These are phyloP conservation scores for Termitomyces bulborhizus DNA, from an alignment of 768 basidiomycete genomes.

Conservation along the genomic window DNA sequence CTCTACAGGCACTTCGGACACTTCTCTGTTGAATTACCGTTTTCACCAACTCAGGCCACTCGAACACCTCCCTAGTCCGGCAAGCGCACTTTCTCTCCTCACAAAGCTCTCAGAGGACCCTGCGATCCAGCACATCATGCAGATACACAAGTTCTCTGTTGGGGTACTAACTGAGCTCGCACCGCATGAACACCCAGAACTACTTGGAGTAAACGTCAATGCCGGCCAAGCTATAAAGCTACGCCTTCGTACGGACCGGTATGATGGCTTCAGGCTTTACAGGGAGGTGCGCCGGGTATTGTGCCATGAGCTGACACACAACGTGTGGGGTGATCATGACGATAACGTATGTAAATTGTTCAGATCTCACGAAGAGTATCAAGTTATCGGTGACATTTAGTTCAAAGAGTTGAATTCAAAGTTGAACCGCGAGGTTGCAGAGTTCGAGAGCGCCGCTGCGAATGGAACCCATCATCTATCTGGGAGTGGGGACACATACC, in stretches of 20 bases:
- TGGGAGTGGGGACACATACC: constrained; percentile 37
- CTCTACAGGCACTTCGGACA: constrained; percentile 40
- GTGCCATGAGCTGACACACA: constrained; percentile 76
- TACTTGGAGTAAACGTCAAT: constrained; percentile 66
- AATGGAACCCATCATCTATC: constrained; percentile 51
- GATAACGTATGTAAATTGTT: constrained; percentile 47
- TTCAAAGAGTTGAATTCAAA: constrained; percentile 74
- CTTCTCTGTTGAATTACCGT: constrained; percentile 38
- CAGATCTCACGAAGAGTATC: not conserved
- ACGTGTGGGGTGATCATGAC: constrained; percentile 68
- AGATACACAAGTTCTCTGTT: constrained; percentile 60
- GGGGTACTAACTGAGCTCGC: constrained; percentile 71
- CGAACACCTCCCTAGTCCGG: constrained; percentile 57
- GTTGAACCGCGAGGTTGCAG: constrained; percentile 65
- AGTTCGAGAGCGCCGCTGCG: constrained; percentile 50
- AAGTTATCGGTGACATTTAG: constrained; percentile 22
- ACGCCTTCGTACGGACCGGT: constrained; percentile 60
- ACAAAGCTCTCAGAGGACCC: constrained; percentile 61
- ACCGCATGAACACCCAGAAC: constrained; percentile 65
- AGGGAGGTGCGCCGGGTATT: constrained; percentile 58
- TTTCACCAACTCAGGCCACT: constrained; percentile 65
- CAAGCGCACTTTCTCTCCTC: constrained; percentile 47
- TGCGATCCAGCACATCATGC: constrained; percentile 68
- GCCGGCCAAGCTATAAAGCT: constrained; percentile 60
- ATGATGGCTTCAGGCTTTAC: constrained; percentile 69